These are phyloP conservation scores for Marsdenia floribunda DNA, from an alignment of 257 asterid genomes.

Conservation along the genomic window DNA sequence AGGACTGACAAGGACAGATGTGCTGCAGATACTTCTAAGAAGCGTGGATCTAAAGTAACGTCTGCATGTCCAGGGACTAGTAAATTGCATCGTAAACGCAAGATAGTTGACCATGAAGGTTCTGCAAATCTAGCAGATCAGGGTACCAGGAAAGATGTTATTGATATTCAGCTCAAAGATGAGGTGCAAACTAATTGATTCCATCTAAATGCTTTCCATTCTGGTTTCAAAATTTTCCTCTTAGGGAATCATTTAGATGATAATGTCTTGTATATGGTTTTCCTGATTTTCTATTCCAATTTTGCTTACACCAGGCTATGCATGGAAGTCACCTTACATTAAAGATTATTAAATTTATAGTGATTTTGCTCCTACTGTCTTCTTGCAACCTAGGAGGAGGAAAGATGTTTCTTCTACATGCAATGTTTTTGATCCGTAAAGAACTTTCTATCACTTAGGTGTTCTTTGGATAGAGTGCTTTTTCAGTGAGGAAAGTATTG, in stretches of 20 bases:
- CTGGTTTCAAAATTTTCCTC: slow-evolving; percentile 1
- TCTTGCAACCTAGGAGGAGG: background rate
- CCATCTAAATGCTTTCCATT: slow-evolving; percentile 7
- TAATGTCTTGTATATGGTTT: background rate
- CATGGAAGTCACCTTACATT: background rate
- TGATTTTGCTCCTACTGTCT: background rate
- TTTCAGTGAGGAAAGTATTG: background rate
- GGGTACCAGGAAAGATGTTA: slow-evolving; percentile 26
- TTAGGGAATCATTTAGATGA: slow-evolving; percentile 8
- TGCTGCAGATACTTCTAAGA: slow-evolving; percentile 31
- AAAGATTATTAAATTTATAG: background rate
- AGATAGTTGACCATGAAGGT: slow-evolving; percentile 27
- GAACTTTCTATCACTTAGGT: background rate
- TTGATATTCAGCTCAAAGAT: slow-evolving; percentile 40
- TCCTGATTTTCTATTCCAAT: background rate
- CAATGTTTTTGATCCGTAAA: background rate
- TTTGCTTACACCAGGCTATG: background rate
- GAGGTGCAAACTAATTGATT: slow-evolving; percentile 38
- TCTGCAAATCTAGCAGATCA: slow-evolving; percentile 24
- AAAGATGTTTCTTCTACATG: background rate
- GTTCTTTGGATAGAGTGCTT: background rate
- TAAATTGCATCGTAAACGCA: slow-evolving; percentile 36
- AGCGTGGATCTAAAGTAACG: slow-evolving; percentile 27
- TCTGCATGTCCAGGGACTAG: slow-evolving; percentile 25
- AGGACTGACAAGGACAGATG: slow-evolving; percentile 38